phyloP scores from a whole-genome alignment of 208 protist genomes.

The Balamuthia mandrillaris region DNA sequence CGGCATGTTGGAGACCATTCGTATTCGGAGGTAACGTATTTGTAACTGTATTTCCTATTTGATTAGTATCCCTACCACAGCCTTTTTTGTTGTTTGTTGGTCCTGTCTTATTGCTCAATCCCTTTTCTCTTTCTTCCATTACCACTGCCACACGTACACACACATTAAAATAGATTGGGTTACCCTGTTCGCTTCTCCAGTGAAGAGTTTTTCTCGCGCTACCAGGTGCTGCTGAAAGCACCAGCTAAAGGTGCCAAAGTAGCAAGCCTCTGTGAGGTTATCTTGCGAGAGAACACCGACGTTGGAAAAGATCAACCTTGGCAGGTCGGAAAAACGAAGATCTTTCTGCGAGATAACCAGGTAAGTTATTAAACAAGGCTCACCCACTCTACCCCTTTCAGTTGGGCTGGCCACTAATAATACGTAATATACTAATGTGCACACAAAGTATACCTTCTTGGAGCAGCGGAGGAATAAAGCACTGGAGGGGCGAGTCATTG shows the following conservation, averaged over 20 bases:
- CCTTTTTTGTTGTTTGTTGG: no score
- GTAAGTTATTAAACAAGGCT: not conserved
- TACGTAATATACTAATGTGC: not conserved
- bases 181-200: not conserved
- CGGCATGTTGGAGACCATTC: slow-evolving; percentile 34
- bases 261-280: no score
- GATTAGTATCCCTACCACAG: not conserved
- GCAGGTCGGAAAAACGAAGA: not conserved
- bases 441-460: not conserved
- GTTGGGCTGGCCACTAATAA: not conserved
- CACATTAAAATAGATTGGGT: not conserved
- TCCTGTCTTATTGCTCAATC: no score
- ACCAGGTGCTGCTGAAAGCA: not conserved
- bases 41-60: not conserved
- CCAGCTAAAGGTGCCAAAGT: not conserved
- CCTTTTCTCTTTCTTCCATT: no score
- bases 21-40: not conserved
- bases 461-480: not conserved
- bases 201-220: slow-evolving; percentile 1
- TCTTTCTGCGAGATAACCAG: not conserved
- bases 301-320: not conserved
- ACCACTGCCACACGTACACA: no score
- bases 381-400: no score
- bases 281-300: not conserved
- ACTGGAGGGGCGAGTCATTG: not conserved